phyloP scores from a whole-genome alignment of 768 basidiomycete genomes.

The Russula abietina region DNA sequence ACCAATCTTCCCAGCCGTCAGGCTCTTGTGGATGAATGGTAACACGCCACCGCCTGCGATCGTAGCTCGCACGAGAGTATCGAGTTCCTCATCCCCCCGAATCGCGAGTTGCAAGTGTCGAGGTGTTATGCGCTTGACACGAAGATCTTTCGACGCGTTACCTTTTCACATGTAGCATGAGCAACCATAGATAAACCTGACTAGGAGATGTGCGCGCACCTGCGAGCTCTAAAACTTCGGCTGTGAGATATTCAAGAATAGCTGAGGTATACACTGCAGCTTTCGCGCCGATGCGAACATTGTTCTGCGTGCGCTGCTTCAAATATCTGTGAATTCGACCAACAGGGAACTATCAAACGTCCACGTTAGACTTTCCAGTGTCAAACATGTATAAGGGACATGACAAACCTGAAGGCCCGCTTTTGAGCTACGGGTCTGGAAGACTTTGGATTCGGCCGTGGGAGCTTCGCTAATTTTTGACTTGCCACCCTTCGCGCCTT shows the following conservation, averaged over 20 bases:
- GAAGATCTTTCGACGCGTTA: constrained; percentile 95
- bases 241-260: constrained; percentile 92
- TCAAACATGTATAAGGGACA: background rate
- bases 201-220: constrained; percentile 44
- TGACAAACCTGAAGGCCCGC: constrained; percentile 17
- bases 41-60: constrained; percentile 87
- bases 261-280: constrained; percentile 96
- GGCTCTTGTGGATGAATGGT: constrained; percentile 83
- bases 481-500: constrained; percentile 23
- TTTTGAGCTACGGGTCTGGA: constrained; percentile 24
- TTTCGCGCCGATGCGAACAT: constrained; percentile 94
- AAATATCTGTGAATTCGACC: constrained; percentile 97
- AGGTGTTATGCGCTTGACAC: constrained; percentile 94
- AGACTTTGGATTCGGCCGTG: constrained; percentile 12
- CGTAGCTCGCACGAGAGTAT: constrained; percentile 87
- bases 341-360: constrained; percentile 69
- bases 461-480: constrained; percentile 17
- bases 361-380: no score
- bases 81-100: constrained; percentile 96
- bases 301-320: constrained; percentile 87
- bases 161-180: constrained; percentile 40
- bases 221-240: constrained; percentile 92
- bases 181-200: background rate
- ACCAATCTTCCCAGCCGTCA: constrained; percentile 45
- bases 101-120: constrained; percentile 95